Evolutionary conservation across 208 protist species (phyloP).

Genomic region (Leishmania major): DNA sequence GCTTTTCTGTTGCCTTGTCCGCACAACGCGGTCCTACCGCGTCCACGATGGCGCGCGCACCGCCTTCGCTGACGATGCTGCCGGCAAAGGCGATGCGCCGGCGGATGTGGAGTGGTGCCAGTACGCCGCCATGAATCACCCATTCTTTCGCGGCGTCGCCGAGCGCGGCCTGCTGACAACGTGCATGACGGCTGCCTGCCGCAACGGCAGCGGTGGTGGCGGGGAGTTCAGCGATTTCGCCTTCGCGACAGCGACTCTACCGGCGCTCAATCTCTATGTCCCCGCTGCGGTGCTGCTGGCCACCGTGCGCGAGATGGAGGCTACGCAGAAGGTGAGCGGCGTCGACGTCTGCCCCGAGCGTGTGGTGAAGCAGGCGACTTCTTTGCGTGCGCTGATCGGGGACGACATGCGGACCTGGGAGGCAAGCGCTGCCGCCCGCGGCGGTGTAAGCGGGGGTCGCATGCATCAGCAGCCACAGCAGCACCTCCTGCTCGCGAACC

Average conservation of each 20-base stretch:
- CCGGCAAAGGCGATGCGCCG: not conserved
- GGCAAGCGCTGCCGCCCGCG: not conserved
- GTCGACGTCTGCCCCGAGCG: not conserved
- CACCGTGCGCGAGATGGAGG: constrained; percentile 6
- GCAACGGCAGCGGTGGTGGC: not conserved
- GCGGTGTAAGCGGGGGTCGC: not conserved
- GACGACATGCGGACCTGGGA: constrained; percentile 31
- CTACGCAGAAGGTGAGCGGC: not conserved
- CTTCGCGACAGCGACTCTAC: not conserved
- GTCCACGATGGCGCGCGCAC: not conserved
- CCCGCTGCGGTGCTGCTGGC: constrained; percentile 5
- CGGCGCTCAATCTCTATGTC: constrained; percentile 29
- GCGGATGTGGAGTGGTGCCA: not conserved
- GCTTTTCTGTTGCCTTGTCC: constrained; percentile 12
- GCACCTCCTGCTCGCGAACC: not conserved
- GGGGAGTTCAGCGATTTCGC: not conserved
- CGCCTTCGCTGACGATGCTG: not conserved
- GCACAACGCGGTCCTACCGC: constrained; percentile 6
- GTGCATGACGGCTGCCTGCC: constrained; percentile 15
- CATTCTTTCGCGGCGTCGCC: constrained; percentile 53
- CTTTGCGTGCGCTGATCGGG: constrained; percentile 28
- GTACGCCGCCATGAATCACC: constrained; percentile 39
- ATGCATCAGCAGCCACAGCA: constrained; percentile 4
- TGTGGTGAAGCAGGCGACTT: not conserved
- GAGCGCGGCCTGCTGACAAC: constrained; percentile 51